Evolutionary conservation across 495 filamentous ascomycete genomes (phyloP).

Genomic region (Penicillium daleae): DNA sequence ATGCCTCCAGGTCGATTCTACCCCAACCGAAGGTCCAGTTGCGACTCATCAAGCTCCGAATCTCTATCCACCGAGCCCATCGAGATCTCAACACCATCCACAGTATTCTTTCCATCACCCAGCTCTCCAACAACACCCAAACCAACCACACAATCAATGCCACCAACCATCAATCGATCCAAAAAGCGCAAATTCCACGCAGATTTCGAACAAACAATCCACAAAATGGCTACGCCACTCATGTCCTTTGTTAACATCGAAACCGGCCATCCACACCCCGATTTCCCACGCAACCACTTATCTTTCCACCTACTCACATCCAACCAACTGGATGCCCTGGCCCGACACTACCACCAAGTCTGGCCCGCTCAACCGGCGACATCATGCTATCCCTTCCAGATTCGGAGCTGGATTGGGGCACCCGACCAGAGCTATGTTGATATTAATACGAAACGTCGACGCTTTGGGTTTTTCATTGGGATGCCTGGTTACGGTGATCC

Average conservation of each 20-base stretch:
- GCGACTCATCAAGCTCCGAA: neutral
- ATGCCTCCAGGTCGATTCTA: neutral
- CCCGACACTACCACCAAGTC: conserved; percentile 75
- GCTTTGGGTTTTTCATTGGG: conserved; percentile 71
- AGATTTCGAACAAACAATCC: conserved; percentile 30
- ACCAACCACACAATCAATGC: no score
- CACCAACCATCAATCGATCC: neutral
- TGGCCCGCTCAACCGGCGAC: conserved; percentile 56
- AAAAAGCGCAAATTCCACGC: neutral
- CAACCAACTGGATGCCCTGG: conserved; percentile 69
- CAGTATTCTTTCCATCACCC: neutral
- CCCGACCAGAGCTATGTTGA: conserved; percentile 32
- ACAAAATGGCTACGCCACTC: conserved; percentile 39
- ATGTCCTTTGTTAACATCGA: conserved; percentile 32
- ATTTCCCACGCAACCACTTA: conserved; percentile 68
- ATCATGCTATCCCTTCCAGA: conserved; percentile 63
- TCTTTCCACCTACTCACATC: conserved; percentile 76
- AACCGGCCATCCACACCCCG: conserved; percentile 61
- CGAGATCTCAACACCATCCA: neutral
- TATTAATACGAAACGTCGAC: conserved; percentile 61
- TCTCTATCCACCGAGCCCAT: neutral
- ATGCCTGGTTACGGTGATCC: conserved; percentile 31
- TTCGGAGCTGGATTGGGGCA: conserved; percentile 45
- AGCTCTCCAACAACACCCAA: neutral
- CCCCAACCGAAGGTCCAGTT: neutral